phyloP scores from a whole-genome alignment of 169 alveolate genomes.

The Eimeria acervulina region DNA sequence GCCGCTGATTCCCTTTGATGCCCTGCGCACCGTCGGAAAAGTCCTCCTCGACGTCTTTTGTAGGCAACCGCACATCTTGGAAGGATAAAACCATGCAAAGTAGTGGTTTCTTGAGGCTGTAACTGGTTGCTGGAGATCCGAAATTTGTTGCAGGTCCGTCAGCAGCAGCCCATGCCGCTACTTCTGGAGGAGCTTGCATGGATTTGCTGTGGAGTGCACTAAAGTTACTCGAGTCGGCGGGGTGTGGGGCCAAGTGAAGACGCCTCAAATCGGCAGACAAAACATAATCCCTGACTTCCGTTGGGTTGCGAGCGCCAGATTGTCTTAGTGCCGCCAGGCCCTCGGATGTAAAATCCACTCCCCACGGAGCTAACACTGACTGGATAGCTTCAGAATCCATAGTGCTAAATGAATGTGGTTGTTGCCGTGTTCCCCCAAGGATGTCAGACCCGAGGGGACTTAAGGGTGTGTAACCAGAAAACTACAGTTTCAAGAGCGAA shows the following conservation, averaged over 20 bases:
- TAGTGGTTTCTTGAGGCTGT: slow-evolving; percentile 51
- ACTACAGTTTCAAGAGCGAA: not conserved
- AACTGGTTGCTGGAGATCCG: not conserved
- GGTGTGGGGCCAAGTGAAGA: slow-evolving; percentile 75
- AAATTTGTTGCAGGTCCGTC: not conserved
- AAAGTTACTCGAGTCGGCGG: slow-evolving; percentile 51
- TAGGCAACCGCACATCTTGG: slow-evolving; percentile 78
- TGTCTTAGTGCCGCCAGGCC: slow-evolving; percentile 62
- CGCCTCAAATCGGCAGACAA: slow-evolving; percentile 78
- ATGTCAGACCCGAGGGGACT: not conserved
- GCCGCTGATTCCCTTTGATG: slow-evolving; percentile 62
- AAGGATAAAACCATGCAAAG: slow-evolving; percentile 80
- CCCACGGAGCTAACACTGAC: slow-evolving; percentile 63
- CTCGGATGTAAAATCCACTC: slow-evolving; percentile 39
- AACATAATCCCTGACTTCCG: slow-evolving; percentile 46
- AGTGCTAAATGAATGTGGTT: not conserved
- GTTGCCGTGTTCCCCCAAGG: slow-evolving; percentile 35
- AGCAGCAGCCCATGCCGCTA: slow-evolving; percentile 65
- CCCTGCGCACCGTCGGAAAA: slow-evolving; percentile 68
- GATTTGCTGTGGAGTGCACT: slow-evolving; percentile 55
- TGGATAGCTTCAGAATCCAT: slow-evolving; percentile 34
- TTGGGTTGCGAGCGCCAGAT: slow-evolving; percentile 36
- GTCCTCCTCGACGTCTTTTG: slow-evolving; percentile 78
- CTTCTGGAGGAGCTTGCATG: slow-evolving; percentile 77
- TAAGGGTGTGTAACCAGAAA: not conserved